Evolutionary conservation across 306 rosid species (phyloP).

Genomic region (Fagus sylvatica): DNA sequence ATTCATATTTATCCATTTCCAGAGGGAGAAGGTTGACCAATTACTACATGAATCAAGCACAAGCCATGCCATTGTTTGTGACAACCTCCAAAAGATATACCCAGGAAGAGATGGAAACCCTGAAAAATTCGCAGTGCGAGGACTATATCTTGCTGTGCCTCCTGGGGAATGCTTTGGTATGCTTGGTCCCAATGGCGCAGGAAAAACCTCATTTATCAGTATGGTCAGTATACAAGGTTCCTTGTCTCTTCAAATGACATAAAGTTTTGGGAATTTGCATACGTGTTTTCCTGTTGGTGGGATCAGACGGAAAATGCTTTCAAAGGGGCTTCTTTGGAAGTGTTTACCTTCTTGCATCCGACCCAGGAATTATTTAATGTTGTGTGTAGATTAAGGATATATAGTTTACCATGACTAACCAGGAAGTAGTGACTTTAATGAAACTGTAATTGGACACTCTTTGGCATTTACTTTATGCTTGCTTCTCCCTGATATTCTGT

Average conservation of each 20-base stretch:
- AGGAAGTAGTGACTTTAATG: no score
- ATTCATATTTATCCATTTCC: constrained; percentile 13
- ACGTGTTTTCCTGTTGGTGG: background rate
- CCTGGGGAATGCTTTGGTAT: constrained; percentile 89
- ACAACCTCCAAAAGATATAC: constrained; percentile 72
- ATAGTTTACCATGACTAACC: no score
- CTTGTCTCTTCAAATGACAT: background rate
- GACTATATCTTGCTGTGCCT: constrained; percentile 82
- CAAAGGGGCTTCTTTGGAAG: background rate
- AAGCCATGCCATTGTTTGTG: constrained; percentile 62
- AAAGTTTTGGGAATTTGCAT: background rate
- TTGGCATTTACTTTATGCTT: background rate
- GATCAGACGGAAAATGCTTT: background rate
- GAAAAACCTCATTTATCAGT: constrained; percentile 86
- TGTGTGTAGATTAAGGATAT: no score
- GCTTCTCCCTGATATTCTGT: background rate
- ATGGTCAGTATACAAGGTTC: constrained; percentile 54
- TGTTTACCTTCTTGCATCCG: background rate
- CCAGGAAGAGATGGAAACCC: constrained; percentile 86
- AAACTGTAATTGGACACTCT: no score
- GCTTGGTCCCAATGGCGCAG: constrained; percentile 97
- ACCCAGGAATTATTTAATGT: background rate
- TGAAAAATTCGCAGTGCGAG: constrained; percentile 71
- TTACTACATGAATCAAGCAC: constrained; percentile 52
- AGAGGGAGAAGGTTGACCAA: constrained; percentile 78